Evolutionary conservation across 2,329 filamentous ascomycete species (phyloP), one percentile per base, ranked within the genome.

Genomic region (Hypoxylon rubiginosum): DNA sequence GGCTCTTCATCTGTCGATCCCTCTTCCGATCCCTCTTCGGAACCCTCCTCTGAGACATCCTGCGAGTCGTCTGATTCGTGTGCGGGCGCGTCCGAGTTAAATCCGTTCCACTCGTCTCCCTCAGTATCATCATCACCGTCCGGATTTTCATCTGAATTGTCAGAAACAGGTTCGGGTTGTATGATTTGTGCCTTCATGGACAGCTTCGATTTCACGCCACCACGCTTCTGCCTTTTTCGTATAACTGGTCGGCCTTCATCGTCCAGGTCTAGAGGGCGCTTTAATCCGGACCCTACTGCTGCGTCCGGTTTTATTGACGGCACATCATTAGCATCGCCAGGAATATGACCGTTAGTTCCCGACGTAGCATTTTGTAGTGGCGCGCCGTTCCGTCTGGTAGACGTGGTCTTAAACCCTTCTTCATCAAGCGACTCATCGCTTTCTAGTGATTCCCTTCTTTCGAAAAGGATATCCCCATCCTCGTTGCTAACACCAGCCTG

Each of bases 191-290:
- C 79, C 81, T 49, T 71, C 21, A 83, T 68, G 1, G 87, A 82
- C 17, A 85, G 72, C 66, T 86, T 90, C 2, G 84, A 85, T 66
- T 85, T 84, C 15, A 90, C 80, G 4, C 87, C 85, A 77, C 90
- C 84, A 79, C 90, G 85, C 71, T 91, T 91, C 78, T 95, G 94
- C 55, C 93, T 87, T 76, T 93, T 96, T 75, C 92, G 91, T 55
- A 98, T 88, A 2, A 97, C 83, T 0, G 95, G 96, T 59, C 88
- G 89, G 6, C 95, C 93, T 63, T 91, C 88, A 1, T 92, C 89
- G 67, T 93, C 93, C 9, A 93, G 71, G 48, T 97, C 92, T 10
- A 99, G 82, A 1, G 94, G 93, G 45, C 94, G 87, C 78, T 98
- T 98, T 64, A 99, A 79, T 6, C 96, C 96, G 66, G 90, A 91